Evolutionary conservation across 257 asterid species (phyloP), one percentile per base, ranked within the genome.

Genomic region (Solanum medicagineum): DNA sequence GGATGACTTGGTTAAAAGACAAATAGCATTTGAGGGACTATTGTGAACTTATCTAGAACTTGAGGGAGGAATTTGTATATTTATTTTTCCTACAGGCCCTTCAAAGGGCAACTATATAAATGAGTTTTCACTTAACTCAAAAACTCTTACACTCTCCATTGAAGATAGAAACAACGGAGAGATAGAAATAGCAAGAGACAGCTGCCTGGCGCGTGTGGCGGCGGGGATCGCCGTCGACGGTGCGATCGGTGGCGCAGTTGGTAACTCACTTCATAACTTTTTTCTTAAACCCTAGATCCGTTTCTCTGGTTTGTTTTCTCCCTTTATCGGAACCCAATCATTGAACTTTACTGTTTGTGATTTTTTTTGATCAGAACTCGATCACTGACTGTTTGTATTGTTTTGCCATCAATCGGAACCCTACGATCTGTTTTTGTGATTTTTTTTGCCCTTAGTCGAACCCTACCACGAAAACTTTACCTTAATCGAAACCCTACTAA

Each of bases 191-290:
- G 93, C 94, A 29, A 94, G 92, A 81, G 97, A 92, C 87, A 92
- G 96, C 87, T 94, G 97, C 85, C 83, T 94, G 83, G 88, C 94
- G 16, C 87, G 97, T 44, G 86, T 94, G 22, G 88, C 94, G 71
- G 94, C 95, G 1, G 97, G 97, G 6, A 66, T 88, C 68, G 97
- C 97, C 26, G 90, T 93, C 57, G 98, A 97, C 73, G 97, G 97
- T 32, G 98, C 95, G 40, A 91, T 94, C 42, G 98, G 98, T 47
- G 95, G 98, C 66, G 98, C 97, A 51, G 95, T 94, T 6, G 98
- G 98, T 94, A 90, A 42, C 1, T 69, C 40, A 8, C 51, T 16
- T 29, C 45, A 1, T 36, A 36, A 24, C 40, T 66, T 66, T 66
- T 13, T 66, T 15, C 14, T 66, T 47, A 84, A 69, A 74, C 60